phyloP scores from a whole-genome alignment of 208 protist species.

The Acanthamoeba royreba region DNA sequence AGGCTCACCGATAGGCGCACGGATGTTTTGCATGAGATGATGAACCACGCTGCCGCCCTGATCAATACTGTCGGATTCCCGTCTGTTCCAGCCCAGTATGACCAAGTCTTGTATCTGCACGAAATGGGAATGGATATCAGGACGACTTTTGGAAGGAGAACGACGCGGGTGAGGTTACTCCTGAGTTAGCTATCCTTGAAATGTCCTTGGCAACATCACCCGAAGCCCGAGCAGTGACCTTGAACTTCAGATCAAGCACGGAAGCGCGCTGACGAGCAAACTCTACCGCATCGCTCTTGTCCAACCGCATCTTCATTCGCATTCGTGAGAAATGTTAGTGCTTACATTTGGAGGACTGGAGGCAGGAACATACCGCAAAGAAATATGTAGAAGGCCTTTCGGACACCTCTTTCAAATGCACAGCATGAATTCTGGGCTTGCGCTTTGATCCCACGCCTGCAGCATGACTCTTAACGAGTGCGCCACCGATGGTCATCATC shows the following conservation, averaged over 20 bases:
- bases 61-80: not conserved
- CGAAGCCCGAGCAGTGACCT: not conserved
- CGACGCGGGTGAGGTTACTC: not conserved
- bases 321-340: no score
- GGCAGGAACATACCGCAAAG: not conserved
- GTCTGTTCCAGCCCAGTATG: not conserved
- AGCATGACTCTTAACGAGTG: not conserved
- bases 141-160: no score
- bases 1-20: not conserved
- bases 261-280: not conserved
- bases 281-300: not conserved
- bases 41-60: not conserved
- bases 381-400: not conserved
- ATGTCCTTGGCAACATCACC: not conserved
- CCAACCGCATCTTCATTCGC: not conserved
- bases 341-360: no score
- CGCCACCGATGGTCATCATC: not conserved
- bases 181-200: not conserved
- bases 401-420: not conserved
- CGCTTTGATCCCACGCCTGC: not conserved
- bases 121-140: not conserved
- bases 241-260: not conserved
- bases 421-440: not conserved
- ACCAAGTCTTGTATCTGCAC: not conserved
- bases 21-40: constrained; percentile 3